These are phyloP conservation scores for Tylopilus sp. DNA, from an alignment of 768 basidiomycete genomes.

Conservation along the genomic window DNA sequence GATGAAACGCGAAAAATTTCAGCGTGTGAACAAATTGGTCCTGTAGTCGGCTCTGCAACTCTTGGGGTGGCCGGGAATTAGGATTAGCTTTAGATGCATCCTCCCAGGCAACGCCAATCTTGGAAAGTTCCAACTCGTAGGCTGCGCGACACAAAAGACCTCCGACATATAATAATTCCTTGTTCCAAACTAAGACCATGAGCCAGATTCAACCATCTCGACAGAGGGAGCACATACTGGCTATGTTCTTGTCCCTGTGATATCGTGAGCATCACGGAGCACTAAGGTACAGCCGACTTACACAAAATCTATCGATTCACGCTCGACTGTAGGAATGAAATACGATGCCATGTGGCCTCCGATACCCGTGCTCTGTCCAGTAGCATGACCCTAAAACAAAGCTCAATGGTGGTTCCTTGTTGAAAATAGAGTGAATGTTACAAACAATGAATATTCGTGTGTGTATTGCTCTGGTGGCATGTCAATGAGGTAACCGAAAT, in stretches of 20 bases:
- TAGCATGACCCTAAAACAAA: conserved; percentile 21
- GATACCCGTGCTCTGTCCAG: neutral
- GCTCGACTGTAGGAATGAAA: neutral
- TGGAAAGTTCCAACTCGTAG: conserved; percentile 76
- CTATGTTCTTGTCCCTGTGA: conserved; percentile 52
- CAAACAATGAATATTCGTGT: neutral
- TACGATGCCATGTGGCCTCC: neutral
- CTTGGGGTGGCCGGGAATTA: neutral
- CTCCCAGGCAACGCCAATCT: conserved; percentile 30
- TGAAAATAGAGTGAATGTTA: neutral
- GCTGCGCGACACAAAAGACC: conserved; percentile 77
- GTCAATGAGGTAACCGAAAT: neutral
- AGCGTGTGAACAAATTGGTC: neutral
- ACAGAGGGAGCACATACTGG: conserved; percentile 55
- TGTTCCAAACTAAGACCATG: conserved; percentile 81
- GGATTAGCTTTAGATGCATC: neutral
- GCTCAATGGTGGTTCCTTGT: neutral
- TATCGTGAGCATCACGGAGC: neutral
- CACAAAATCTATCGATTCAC: conserved; percentile 1
- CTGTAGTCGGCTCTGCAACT: neutral
- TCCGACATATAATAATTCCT: conserved; percentile 78
- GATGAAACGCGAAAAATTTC: neutral
- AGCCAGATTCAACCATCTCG: no score
- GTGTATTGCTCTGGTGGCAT: neutral
- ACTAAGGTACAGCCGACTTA: neutral